Percentiles rank a stretch among this genome's conserved stretches.
These are phyloP conservation scores for Diaporthe velutina DNA, from an alignment of 2,329 filamentous ascomycete genomes.

Conservation along the genomic window DNA sequence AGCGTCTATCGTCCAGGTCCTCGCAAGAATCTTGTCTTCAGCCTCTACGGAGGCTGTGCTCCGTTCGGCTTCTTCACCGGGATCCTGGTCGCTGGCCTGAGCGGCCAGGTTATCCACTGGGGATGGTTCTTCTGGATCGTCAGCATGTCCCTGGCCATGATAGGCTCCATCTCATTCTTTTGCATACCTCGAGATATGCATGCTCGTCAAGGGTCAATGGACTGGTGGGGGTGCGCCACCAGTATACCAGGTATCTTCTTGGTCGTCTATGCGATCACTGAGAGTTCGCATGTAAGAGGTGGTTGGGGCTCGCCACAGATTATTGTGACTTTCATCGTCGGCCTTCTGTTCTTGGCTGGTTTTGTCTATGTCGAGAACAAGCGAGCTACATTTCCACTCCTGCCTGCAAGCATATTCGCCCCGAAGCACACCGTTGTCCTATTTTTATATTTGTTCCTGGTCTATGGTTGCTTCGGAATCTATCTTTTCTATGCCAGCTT, in stretches of 20 bases:
- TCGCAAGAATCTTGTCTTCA: slow-evolving; percentile 69
- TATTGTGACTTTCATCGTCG: slow-evolving; percentile 69
- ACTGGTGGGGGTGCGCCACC: slow-evolving; percentile 69
- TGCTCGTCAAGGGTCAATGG: slow-evolving; percentile 64
- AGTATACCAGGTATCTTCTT: slow-evolving; percentile 71
- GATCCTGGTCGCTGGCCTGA: slow-evolving; percentile 70
- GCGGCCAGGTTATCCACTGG: slow-evolving; percentile 67
- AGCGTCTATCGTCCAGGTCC: slow-evolving; percentile 71
- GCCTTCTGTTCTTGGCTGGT: neutral
- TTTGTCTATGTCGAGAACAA: slow-evolving; percentile 1
- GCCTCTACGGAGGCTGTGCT: slow-evolving; percentile 61
- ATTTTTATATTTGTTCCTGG: slow-evolving; percentile 1
- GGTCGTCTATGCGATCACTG: slow-evolving; percentile 76
- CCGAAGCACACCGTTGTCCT: neutral
- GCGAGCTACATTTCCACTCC: neutral
- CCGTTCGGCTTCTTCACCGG: slow-evolving; percentile 63
- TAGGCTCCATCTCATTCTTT: slow-evolving; percentile 43
- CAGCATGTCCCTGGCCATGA: slow-evolving; percentile 60
- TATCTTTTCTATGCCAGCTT: slow-evolving; percentile 71
- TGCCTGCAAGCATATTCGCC: slow-evolving; percentile 16
- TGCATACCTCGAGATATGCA: slow-evolving; percentile 38
- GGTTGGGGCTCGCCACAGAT: slow-evolving; percentile 77
- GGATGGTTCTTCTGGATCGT: slow-evolving; percentile 74
- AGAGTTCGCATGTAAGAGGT: slow-evolving; percentile 71
- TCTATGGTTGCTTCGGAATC: neutral